These are phyloP conservation scores for Pseudopithomyces chartarum DNA, from an alignment of 2,329 filamentous ascomycete species.

Conservation along the genomic window DNA sequence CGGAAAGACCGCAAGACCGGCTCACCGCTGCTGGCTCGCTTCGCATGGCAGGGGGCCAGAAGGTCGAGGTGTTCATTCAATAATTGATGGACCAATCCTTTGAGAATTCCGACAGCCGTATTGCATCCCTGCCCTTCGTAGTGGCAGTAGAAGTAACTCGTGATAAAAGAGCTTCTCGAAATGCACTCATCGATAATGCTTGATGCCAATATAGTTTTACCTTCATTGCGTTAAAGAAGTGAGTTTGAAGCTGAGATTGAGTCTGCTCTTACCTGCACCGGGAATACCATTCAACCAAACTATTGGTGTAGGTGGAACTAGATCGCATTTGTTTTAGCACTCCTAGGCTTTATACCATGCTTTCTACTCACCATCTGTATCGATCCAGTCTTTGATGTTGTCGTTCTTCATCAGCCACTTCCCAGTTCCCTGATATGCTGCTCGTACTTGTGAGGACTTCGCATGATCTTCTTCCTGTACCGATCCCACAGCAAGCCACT, in stretches of 20 bases:
- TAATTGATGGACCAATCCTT: constrained; percentile 24
- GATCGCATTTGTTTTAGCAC: neutral
- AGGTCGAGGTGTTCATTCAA: constrained; percentile 19
- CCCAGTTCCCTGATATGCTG: constrained; percentile 18
- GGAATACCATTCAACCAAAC: constrained; percentile 23
- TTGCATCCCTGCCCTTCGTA: constrained; percentile 19
- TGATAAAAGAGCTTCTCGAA: constrained; percentile 8
- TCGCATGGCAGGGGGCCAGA: constrained; percentile 19
- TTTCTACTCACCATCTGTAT: constrained; percentile 1
- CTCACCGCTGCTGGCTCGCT: constrained; percentile 19
- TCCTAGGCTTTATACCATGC: neutral
- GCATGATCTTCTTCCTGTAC: constrained; percentile 20
- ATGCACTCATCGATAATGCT: constrained; percentile 26
- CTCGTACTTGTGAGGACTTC: constrained; percentile 7
- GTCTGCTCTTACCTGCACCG: constrained; percentile 23
- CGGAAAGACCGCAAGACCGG: constrained; percentile 19
- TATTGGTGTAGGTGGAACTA: constrained; percentile 1
- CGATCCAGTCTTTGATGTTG: constrained; percentile 24
- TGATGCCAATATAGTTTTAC: constrained; percentile 35
- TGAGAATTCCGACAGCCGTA: constrained; percentile 20
- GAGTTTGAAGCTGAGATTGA: neutral
- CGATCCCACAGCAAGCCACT: constrained; percentile 25
- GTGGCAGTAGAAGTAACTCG: constrained; percentile 31
- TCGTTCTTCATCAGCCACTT: constrained; percentile 27
- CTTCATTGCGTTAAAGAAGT: constrained; percentile 11